Evolutionary conservation across 371 early-diverging fungal genomes (phyloP).

Genomic region (Mucor racemosus): DNA sequence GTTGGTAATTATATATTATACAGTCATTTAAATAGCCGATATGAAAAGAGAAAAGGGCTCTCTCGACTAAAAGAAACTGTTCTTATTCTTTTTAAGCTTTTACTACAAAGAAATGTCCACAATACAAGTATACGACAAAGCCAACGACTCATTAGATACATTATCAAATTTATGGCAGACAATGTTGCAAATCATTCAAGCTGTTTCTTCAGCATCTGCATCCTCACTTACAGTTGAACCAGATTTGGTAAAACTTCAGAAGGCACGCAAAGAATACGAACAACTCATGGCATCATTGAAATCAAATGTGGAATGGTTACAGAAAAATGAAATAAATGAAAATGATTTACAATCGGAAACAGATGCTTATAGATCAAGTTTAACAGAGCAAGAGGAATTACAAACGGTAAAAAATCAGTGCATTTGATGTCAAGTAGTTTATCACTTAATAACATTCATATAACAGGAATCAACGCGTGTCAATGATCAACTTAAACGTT

Average conservation of each 20-base stretch:
- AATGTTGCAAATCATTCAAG: slow-evolving; percentile 39
- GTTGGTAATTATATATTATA: too few species aligned
- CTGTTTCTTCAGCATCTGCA: slow-evolving; percentile 38
- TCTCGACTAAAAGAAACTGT: too few species aligned
- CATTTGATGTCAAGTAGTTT: background rate
- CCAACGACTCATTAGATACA: slow-evolving; percentile 37
- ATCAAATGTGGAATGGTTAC: slow-evolving; percentile 31
- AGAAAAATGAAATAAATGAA: slow-evolving; percentile 21
- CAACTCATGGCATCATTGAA: slow-evolving; percentile 27
- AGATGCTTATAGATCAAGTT: background rate
- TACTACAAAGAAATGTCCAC: background rate
- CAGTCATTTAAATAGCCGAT: too few species aligned
- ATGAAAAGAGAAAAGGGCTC: too few species aligned
- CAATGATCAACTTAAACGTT: slow-evolving; percentile 35
- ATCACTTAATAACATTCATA: too few species aligned
- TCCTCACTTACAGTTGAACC: slow-evolving; percentile 47
- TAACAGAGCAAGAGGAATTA: slow-evolving; percentile 27
- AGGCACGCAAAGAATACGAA: slow-evolving; percentile 41
- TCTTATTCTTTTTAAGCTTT: too few species aligned
- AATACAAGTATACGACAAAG: slow-evolving; percentile 28
- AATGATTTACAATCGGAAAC: slow-evolving; percentile 8
- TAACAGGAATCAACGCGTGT: slow-evolving; percentile 37
- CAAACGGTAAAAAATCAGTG: slow-evolving; percentile 10
- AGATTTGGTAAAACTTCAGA: slow-evolving; percentile 37
- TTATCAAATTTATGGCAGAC: slow-evolving; percentile 42